Evolutionary conservation across 2,329 filamentous ascomycete species (phyloP), one percentile per base, ranked within the genome.

Genomic region (Xylaria sp.): DNA sequence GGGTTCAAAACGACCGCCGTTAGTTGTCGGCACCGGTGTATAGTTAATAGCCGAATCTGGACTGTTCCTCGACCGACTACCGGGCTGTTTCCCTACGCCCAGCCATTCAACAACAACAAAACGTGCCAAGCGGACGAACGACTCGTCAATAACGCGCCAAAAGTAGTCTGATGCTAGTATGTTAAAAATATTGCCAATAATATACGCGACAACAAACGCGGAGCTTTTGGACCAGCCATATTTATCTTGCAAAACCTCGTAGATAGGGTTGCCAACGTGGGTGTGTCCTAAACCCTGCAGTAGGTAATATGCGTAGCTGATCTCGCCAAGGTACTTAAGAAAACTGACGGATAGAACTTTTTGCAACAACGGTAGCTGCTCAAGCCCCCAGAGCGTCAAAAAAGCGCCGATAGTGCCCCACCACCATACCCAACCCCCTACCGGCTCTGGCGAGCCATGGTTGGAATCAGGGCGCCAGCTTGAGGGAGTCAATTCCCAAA

Each of bases 231-330:
- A 66, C 58, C 59, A 69, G 63, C 66, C 63, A 49, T 66, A 56
- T 63, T 59, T 66, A 49, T 54, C 58, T 56, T 69, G 63, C 59
- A 69, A 59, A 54, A 42, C 44, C 2, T 9, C 17, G 53, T 63
- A 69, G 23, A 69, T 26, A 46, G 66, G 66, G 63, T 42, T 56
- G 59, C 58, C 66, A 48, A 69, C 59, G 56, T 69, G 66, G 28
- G 66, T 69, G 36, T 63, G 38, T 23, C 66, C 66, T 44, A 69
- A 44, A n/a, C 63, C 66, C 54, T 69, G 66, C 44, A 69, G 38
- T 36, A 69, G 59, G 66, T 69, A 69, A 59, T 69, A 69, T 36
- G 66, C 66, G 46, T 69, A 69, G 63, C 66, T 69, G 63, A 66
- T 69, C 63, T 69, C 66, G 66, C 66, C 66, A 20, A 69, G 66